Conservation (phyloP, 768 basidiomycete genomes). For the Trametes meyenii region DNA sequence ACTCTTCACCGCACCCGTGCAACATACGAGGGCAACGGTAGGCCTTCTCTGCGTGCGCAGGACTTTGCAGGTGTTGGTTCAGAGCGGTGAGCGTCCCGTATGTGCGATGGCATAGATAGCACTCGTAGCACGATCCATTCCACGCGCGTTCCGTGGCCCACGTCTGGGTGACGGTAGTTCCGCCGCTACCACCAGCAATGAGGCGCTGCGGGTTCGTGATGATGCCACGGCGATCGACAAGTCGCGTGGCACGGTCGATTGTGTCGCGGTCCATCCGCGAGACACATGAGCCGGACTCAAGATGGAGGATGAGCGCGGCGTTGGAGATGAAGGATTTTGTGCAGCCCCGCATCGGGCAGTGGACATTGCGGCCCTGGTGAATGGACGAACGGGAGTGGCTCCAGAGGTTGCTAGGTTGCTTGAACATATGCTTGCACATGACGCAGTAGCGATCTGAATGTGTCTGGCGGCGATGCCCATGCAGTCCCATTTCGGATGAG, state of each 20-base stretch:
- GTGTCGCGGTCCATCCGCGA: conserved; percentile 48
- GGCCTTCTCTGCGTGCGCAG: conserved; percentile 53
- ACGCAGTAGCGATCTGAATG: conserved; percentile 44
- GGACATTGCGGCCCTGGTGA: conserved; percentile 45
- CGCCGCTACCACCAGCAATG: background rate
- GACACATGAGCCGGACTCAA: conserved; percentile 62
- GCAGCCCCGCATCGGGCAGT: conserved; percentile 46
- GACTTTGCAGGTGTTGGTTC: conserved; percentile 68
- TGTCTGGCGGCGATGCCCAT: conserved; percentile 34
- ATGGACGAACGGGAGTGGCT: conserved; percentile 56
- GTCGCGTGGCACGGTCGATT: conserved; percentile 43
- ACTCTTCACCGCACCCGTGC: conserved; percentile 44
- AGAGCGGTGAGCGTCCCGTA: conserved; percentile 47
- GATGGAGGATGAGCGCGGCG: conserved; percentile 61
- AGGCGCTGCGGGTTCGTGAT: conserved; percentile 51
- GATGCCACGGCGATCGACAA: conserved; percentile 46
- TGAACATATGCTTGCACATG: conserved; percentile 51
- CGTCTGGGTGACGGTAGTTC: background rate
- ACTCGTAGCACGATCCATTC: conserved; percentile 55
- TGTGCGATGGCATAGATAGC: conserved; percentile 56
- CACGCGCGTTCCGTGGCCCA: conserved; percentile 43
- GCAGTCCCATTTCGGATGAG: background rate
- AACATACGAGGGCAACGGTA: conserved; percentile 54
- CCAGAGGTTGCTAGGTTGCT: conserved; percentile 40
- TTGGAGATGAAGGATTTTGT: conserved; percentile 48